Base-by-base conservation (phyloP, 768 basidiomycete species). In the Tylopilus rubrobrunneus region DNA sequence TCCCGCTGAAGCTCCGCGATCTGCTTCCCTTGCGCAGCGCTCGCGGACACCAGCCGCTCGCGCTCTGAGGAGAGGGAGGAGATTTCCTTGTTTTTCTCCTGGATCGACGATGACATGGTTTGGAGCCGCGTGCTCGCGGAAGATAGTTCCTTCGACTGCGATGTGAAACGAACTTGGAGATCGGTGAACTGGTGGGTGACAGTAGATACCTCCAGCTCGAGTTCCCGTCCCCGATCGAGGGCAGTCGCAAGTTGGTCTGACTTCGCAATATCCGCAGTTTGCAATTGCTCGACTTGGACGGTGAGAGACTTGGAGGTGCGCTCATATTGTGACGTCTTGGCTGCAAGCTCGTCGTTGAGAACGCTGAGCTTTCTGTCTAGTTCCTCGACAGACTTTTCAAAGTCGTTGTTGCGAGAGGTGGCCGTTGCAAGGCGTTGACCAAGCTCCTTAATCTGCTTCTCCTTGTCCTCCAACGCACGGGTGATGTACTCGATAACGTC, bases 381-480 rank as follows among this genome's bases (percentile, higher is more conserved):
- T 31, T 31, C 31, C 31, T 31, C 31, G 52, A 54, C 31, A 51
- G 2, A 48, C n/a, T 10, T 51, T 42, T 54, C 49, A 25, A 58
- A 39, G n/a, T 48, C 46, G 1, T 39, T 33, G 6, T 51, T 48
- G 43, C 43, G 47, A 49, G 56, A 41, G 14, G 47, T 51, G 12
- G 43, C 27, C 1, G 2, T 19, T 2, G 14, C 29, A 12, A 59
- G 44, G 15, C 46, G 43, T 11, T 10, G 19, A 34, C 50, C 47
- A 51, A 59, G 59, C n/a, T 49, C 40, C 9, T 33, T 28, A 21
- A 57, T 43, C n/a, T 43, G 9, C 12, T 47, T 28, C 7, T 49
- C 29, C 42, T 48, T 56, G 21, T 48, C 23, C 19, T 47, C 19
- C 45, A 51, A 8, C 3, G 29, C 46, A 14, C 1, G 2, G 17